Percentiles rank a stretch among this genome's conserved stretches.
Conservation (phyloP, 805 yeast genomes). For the Candida quercuum region DNA sequence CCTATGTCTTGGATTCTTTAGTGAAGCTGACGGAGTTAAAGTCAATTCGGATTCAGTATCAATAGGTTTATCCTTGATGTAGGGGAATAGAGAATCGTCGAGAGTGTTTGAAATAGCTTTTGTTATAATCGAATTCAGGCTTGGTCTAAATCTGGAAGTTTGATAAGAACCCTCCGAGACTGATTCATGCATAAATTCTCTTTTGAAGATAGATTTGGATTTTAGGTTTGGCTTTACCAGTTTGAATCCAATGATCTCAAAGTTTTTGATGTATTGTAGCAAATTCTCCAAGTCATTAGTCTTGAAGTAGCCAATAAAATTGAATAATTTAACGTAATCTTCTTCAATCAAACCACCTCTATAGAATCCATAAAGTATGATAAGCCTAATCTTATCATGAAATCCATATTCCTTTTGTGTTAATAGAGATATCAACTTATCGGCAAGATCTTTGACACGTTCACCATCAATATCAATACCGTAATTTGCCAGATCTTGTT, state of each 20-base stretch:
- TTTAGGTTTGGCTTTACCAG: slow-evolving; percentile 38
- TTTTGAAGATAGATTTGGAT: slow-evolving; percentile 37
- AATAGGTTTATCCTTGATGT: slow-evolving; percentile 68
- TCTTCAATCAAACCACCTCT: slow-evolving; percentile 75
- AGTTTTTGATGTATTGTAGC: slow-evolving; percentile 50
- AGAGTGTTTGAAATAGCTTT: slow-evolving; percentile 46
- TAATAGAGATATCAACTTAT: slow-evolving; percentile 53
- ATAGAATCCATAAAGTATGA: slow-evolving; percentile 69
- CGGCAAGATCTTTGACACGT: slow-evolving; percentile 53
- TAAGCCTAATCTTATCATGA: slow-evolving; percentile 68
- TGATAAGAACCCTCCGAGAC: slow-evolving; percentile 39
- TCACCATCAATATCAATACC: slow-evolving; percentile 68
- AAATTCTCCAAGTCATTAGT: slow-evolving; percentile 37
- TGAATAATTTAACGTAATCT: slow-evolving; percentile 67
- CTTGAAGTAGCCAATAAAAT: slow-evolving; percentile 41
- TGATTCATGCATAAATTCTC: slow-evolving; percentile 50
- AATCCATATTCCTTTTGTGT: slow-evolving; percentile 42
- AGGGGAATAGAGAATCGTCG: slow-evolving; percentile 62
- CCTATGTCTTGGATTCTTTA: slow-evolving; percentile 65
- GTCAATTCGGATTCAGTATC: slow-evolving; percentile 29
- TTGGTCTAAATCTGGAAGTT: slow-evolving; percentile 72
- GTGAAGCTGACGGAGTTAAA: slow-evolving; percentile 40
- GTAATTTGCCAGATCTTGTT: slow-evolving; percentile 72
- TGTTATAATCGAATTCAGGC: slow-evolving; percentile 52
- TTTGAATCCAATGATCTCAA: slow-evolving; percentile 53